These are phyloP conservation scores for Platanthera zijinensis DNA, from an alignment of 106 monocot species.

Conservation along the genomic window DNA sequence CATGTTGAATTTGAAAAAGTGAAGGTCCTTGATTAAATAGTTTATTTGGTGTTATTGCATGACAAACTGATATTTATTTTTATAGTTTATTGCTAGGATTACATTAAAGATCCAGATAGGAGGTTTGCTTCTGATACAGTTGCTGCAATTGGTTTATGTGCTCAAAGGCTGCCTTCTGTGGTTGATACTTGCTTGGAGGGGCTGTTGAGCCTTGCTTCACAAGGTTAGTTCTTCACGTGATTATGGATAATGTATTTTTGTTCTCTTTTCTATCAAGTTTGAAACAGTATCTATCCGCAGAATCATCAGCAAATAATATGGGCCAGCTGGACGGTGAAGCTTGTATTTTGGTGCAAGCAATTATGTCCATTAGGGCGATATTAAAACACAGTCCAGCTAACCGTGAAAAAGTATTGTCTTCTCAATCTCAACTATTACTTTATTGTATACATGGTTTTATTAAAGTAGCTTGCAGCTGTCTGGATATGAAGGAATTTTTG, in stretches of 20 bases:
- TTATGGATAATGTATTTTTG: neutral
- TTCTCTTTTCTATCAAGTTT: constrained; percentile 3
- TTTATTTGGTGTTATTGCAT: neutral
- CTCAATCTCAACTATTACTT: neutral
- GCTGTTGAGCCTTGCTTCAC: constrained; percentile 55
- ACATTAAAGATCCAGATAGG: constrained; percentile 82
- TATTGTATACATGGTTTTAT: neutral
- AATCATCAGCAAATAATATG: constrained; percentile 31
- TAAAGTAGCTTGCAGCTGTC: neutral
- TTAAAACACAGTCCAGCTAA: constrained; percentile 53
- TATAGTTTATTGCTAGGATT: constrained; percentile 71
- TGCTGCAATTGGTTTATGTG: constrained; percentile 83
- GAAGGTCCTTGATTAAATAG: neutral
- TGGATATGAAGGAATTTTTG: neutral
- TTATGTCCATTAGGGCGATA: constrained; percentile 79
- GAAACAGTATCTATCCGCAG: constrained; percentile 20
- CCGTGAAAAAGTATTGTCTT: constrained; percentile 66
- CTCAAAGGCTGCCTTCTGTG: constrained; percentile 50
- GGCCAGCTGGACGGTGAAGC: constrained; percentile 45
- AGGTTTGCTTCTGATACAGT: constrained; percentile 88
- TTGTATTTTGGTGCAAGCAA: constrained; percentile 81
- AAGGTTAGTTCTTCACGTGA: constrained; percentile 34
- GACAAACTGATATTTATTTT: constrained; percentile 23
- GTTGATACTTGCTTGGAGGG: constrained; percentile 49
- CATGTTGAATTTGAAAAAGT: constrained; percentile 1